A percentile compares a stretch with the other conserved stretches of the same genome.
These are phyloP conservation scores for Verticillium klebahnii DNA, from an alignment of 2,329 filamentous ascomycete species.

Conservation along the genomic window DNA sequence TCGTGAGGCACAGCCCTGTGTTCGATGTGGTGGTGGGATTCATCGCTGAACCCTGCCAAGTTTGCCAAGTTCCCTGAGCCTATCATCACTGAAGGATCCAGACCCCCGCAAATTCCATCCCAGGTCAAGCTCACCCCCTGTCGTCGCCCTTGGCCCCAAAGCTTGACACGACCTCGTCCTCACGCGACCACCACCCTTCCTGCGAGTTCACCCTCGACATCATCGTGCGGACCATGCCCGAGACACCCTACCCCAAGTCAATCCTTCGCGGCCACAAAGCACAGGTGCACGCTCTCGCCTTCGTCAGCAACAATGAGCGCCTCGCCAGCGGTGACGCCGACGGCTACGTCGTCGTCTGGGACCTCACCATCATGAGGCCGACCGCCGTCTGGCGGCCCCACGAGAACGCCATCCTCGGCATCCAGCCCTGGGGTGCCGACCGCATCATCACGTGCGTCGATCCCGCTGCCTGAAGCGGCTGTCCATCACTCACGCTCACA, in stretches of 20 bases:
- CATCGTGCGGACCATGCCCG: conserved; percentile 10
- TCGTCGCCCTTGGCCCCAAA: not conserved
- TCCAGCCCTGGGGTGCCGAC: conserved; percentile 66
- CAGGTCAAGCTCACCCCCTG: not conserved
- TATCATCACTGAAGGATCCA: not conserved
- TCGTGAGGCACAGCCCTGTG: not conserved
- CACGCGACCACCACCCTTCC: not conserved
- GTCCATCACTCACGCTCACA: not conserved
- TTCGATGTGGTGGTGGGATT: not conserved
- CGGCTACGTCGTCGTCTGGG: conserved; percentile 85
- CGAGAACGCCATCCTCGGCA: conserved; percentile 67
- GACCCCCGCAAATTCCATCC: not conserved
- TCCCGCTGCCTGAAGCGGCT: not conserved
- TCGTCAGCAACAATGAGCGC: conserved; percentile 68
- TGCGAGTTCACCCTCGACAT: not conserved
- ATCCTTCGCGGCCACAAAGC: conserved; percentile 82
- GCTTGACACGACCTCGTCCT: not conserved
- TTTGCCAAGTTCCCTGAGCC: not conserved
- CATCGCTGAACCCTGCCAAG: not conserved
- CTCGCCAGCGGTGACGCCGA: conserved; percentile 86
- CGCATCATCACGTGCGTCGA: conserved; percentile 74
- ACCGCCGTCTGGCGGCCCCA: conserved; percentile 86
- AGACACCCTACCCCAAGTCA: conserved; percentile 40
- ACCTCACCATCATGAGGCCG: conserved; percentile 73
- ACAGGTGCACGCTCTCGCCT: conserved; percentile 72